Conservation (phyloP, 2,329 filamentous ascomycete species). For the Hortaea werneckii region DNA sequence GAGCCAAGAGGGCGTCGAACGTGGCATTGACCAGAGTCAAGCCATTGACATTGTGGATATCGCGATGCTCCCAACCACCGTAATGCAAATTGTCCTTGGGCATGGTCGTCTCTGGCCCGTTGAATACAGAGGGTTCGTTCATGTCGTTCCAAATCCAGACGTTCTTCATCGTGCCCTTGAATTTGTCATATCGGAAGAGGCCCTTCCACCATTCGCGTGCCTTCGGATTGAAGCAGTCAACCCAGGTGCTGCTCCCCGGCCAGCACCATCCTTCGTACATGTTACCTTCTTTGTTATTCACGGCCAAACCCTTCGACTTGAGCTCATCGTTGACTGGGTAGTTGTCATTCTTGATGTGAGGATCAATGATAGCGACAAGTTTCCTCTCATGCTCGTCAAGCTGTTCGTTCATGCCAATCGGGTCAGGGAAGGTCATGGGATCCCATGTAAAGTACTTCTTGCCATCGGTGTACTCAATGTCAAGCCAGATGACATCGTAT, state of each 20-base stretch:
- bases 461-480: constrained; percentile 93
- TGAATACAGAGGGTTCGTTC: constrained; percentile 99
- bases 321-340: constrained; percentile 72
- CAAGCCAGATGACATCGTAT: constrained; percentile 98
- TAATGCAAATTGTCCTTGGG: constrained; percentile 94
- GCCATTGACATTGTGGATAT: constrained; percentile 91
- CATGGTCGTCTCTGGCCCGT: constrained; percentile 96
- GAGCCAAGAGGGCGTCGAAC: constrained; percentile 69
- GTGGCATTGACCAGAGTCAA: constrained; percentile 94
- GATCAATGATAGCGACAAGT: constrained; percentile 89
- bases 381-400: constrained; percentile 78
- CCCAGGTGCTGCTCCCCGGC: constrained; percentile 93
- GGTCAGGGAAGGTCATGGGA: constrained; percentile 74
- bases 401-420: constrained; percentile 77
- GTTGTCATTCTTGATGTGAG: constrained; percentile 87
- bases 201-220: constrained; percentile 83
- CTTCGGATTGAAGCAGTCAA: constrained; percentile 91
- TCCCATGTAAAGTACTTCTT: constrained; percentile 99
- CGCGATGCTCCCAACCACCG: constrained; percentile 90
- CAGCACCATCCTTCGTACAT: constrained; percentile 97
- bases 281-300: constrained; percentile 81
- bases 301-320: constrained; percentile 70
- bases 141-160: constrained; percentile 98
- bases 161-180: constrained; percentile 78
- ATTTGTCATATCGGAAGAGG: constrained; percentile 78